A percentile compares a stretch with the other conserved stretches of the same genome.
Evolutionary conservation across 2,329 filamentous ascomycete genomes (phyloP).

Genomic region (Tolypocladium amazonense): DNA sequence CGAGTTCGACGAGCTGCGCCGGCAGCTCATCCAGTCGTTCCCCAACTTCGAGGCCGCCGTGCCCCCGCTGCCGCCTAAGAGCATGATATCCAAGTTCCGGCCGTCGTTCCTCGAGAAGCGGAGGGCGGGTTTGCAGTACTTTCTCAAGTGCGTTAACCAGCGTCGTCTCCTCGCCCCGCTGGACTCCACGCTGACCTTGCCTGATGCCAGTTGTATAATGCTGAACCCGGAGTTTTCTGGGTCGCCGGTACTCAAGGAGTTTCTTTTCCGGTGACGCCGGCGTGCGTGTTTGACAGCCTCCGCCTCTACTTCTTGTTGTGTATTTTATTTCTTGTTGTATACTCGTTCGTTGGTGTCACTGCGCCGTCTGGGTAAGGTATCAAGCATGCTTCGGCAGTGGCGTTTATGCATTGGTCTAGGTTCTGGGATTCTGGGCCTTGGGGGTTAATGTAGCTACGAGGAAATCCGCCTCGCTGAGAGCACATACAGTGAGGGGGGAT

Average conservation of each 20-base stretch:
- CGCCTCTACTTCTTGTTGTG: not conserved
- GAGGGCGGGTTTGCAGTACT: slow-evolving; percentile 76
- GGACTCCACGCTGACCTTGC: slow-evolving; percentile 5
- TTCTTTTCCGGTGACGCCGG: slow-evolving; percentile 9
- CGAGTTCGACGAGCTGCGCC: slow-evolving; percentile 78
- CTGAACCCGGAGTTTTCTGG: slow-evolving; percentile 11
- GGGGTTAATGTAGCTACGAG: not conserved
- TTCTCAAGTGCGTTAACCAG: slow-evolving; percentile 64
- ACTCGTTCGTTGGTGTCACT: not conserved
- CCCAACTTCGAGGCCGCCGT: slow-evolving; percentile 77
- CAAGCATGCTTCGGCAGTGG: not conserved
- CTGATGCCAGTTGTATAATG: slow-evolving; percentile 8
- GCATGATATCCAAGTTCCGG: slow-evolving; percentile 75
- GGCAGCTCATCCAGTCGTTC: slow-evolving; percentile 66
- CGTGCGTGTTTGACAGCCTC: not conserved
- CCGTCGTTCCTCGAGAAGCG: slow-evolving; percentile 78
- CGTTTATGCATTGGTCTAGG: not conserved
- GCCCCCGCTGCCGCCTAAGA: slow-evolving; percentile 85
- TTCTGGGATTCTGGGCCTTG: not conserved
- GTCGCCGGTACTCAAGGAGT: slow-evolving; percentile 12
- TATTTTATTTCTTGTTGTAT: not conserved
- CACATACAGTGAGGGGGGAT: not conserved
- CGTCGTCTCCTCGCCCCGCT: not conserved
- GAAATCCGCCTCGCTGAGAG: not conserved
- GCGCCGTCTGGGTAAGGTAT: not conserved